Evolutionary conservation across 139 green algal genomes (phyloP).

Genomic region (Chlamydomonas sp.): DNA sequence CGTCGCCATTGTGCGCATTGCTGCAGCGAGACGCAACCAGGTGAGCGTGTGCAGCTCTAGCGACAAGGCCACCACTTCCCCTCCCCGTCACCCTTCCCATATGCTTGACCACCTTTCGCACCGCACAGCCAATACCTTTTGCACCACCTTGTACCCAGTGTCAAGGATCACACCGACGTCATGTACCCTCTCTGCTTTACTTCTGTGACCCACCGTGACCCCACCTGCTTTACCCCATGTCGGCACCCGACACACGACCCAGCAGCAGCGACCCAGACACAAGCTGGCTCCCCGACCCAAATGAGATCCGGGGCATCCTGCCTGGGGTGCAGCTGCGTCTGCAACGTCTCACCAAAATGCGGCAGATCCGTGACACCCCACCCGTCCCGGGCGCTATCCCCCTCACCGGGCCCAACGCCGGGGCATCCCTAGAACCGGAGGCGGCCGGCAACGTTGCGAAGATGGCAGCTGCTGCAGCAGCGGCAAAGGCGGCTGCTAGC

Average conservation of each 20-base stretch:
- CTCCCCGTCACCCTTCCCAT: too few relatives aligned
- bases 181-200: neutral
- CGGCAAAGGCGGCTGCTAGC: neutral
- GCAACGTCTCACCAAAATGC: conserved; percentile 14
- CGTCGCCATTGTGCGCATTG: neutral
- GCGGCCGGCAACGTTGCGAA: neutral
- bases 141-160: too few relatives aligned
- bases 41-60: too few relatives aligned
- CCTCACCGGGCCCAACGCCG: conserved; percentile 3
- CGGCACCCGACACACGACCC: too few relatives aligned
- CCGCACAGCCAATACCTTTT: too few relatives aligned
- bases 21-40: neutral
- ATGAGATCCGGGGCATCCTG: neutral
- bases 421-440: neutral
- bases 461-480: neutral
- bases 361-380: neutral
- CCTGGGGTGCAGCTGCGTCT: conserved; percentile 4
- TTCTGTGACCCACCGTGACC: too few relatives aligned
- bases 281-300: neutral
- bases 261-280: too few relatives aligned
- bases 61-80: too few relatives aligned
- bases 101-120: too few relatives aligned
- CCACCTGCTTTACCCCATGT: too few relatives aligned
- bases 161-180: neutral
- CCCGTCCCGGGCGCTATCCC: conserved; percentile 20